Evolutionary conservation across 2,329 filamentous ascomycete species (phyloP).

Genomic region (Scedosporium apiospermum): DNA sequence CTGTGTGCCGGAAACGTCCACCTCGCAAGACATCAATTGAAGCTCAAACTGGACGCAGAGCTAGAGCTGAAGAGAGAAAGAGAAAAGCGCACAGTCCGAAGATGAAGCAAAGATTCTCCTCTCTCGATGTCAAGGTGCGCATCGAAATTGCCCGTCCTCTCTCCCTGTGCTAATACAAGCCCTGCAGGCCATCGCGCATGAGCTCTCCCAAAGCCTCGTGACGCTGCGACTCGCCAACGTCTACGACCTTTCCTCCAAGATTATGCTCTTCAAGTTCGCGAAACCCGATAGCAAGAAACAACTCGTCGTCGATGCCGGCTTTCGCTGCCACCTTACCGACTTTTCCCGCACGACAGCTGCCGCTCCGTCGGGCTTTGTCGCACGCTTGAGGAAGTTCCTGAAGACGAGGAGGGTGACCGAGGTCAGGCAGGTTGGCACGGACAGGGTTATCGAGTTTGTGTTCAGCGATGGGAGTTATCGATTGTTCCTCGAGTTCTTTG

Average conservation of each 20-base stretch:
- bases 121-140: constrained; percentile 62
- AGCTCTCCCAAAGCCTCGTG: constrained; percentile 70
- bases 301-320: constrained; percentile 86
- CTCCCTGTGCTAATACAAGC: constrained; percentile 3
- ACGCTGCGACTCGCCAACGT: constrained; percentile 82
- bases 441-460: constrained; percentile 82
- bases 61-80: neutral
- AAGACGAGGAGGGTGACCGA: constrained; percentile 77
- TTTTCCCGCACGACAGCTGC: constrained; percentile 82
- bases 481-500: constrained; percentile 91
- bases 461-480: constrained; percentile 88
- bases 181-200: constrained; percentile 77
- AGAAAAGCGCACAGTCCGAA: constrained; percentile 12
- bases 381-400: constrained; percentile 74
- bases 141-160: neutral
- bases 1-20: neutral
- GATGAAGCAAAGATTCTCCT: constrained; percentile 76
- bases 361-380: constrained; percentile 76
- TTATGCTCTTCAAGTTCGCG: constrained; percentile 90
- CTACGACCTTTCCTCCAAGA: constrained; percentile 92
- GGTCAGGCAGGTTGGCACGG: constrained; percentile 80
- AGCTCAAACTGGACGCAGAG: neutral
- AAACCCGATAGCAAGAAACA: constrained; percentile 85
- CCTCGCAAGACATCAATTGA: neutral
- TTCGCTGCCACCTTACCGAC: constrained; percentile 87